Percentiles rank a stretch among this genome's conserved stretches.
These are phyloP conservation scores for Mychonastes homosphaera DNA, from an alignment of 139 green algal genomes.

Conservation along the genomic window DNA sequence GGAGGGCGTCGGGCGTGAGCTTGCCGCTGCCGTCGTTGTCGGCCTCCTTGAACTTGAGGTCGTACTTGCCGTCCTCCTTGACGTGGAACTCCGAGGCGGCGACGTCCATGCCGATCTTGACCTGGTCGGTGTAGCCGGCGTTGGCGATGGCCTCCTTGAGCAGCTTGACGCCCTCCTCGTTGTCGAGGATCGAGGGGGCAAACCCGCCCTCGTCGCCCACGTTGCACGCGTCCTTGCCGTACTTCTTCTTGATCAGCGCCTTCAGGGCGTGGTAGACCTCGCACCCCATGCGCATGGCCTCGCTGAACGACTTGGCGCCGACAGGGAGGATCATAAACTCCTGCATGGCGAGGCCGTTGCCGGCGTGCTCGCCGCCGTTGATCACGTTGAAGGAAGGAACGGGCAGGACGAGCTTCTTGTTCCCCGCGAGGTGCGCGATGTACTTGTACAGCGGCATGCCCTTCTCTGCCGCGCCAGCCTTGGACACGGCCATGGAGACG, in stretches of 20 bases:
- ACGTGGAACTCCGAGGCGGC: slow-evolving; percentile 92
- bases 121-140: slow-evolving; percentile 72
- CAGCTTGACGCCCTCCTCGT: slow-evolving; percentile 89
- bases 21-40: slow-evolving; percentile 73
- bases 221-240: slow-evolving; percentile 95
- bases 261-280: slow-evolving; percentile 99
- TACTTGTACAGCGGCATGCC: slow-evolving; percentile 92
- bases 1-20: slow-evolving; percentile 74
- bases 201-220: slow-evolving; percentile 99
- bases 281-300: slow-evolving; percentile 87
- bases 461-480: slow-evolving; percentile 90
- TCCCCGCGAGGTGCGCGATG: slow-evolving; percentile 86
- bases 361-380: slow-evolving; percentile 95
- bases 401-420: slow-evolving; percentile 88
- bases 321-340: slow-evolving; percentile 99
- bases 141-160: slow-evolving; percentile 89
- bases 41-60: slow-evolving; percentile 95
- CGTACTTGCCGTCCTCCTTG: slow-evolving; percentile 84
- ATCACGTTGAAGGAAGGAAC: slow-evolving; percentile 99
- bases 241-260: slow-evolving; percentile 96
- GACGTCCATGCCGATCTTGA: slow-evolving; percentile 99
- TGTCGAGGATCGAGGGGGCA: slow-evolving; percentile 89
- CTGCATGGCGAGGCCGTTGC: slow-evolving; percentile 98
- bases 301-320: slow-evolving; percentile 68
- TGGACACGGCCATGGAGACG: slow-evolving; percentile 88